Base-by-base conservation (phyloP, 805 yeast genomes). In the Yarrowia sp. region DNA sequence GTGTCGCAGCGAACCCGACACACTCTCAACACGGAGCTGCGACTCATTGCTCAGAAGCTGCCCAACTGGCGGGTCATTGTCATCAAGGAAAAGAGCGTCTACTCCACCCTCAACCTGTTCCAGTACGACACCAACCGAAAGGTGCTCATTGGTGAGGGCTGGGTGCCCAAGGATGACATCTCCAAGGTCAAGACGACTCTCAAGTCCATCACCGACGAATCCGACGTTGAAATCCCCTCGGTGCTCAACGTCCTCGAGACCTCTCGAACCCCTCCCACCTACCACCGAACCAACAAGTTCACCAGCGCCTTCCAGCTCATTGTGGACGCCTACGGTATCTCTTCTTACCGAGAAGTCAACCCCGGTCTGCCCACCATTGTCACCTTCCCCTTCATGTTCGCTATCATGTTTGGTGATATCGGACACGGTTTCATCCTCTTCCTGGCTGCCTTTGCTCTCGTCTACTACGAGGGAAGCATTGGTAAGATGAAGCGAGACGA, bases 351-450 rank as follows among this genome's bases (percentile, higher is more conserved):
- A 74, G 99, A 95, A 79, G 95, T 95, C 38, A 95, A 95, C 78
- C 97, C 99, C 5, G 99, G 97, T 68, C 82, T 95, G 72, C 94
- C 99, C 4, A 94, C 99, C 0, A 86, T 92, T 58, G 89, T 95
- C 35, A 95, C 99, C 0, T 95, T 95, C 82, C 99, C 99, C 32
- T 95, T 95, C 78, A 90, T 95, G 97, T 95, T 95, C 81, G 98
- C 99, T 38, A 89, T 95, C 74, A 95, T 95, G 99, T 95, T 95
- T 82, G 99, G 99, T 82, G 99, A 95, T 82, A 77, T 93, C 70
- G 99, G 99, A 15, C 99, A 95, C 81, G 99, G 99, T 7, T 85
- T 92, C 70, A 85, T 95, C 59, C 82, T 95, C 78, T 84, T 89
- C 68, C 78, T 89, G 69, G 91, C 92, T 16, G 97, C 96, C 1